Conservation (phyloP, 257 asterid genomes). For the Capsicum pubescens region DNA sequence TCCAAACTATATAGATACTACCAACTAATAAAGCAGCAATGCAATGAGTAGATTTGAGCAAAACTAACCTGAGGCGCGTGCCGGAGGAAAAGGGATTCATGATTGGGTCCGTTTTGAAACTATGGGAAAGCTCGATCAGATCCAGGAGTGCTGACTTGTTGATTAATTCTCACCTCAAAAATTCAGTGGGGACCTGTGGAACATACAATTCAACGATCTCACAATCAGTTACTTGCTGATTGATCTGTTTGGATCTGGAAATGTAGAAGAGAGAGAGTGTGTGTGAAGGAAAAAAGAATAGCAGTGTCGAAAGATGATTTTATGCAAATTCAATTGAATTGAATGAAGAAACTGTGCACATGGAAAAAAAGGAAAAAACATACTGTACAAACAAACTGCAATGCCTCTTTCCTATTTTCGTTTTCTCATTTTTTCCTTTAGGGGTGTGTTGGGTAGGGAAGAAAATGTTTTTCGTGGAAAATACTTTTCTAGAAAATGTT, state of each 20-base stretch:
- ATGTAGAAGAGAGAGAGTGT: constrained; percentile 4
- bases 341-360: not conserved
- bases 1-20: not conserved
- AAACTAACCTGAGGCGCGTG: constrained; percentile 79
- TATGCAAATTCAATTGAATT: constrained; percentile 4
- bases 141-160: constrained; percentile 50
- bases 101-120: constrained; percentile 59
- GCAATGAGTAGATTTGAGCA: not conserved
- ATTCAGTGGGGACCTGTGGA: not conserved
- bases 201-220: constrained; percentile 8
- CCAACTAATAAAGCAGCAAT: not conserved
- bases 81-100: constrained; percentile 94
- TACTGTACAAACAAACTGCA: constrained; percentile 20
- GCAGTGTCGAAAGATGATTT: not conserved
- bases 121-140: constrained; percentile 71
- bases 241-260: constrained; percentile 10
- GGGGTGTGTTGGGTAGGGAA: too few relatives aligned
- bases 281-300: not conserved
- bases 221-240: not conserved
- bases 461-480: too few relatives aligned
- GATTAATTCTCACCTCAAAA: not conserved
- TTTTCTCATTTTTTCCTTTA: not conserved
- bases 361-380: not conserved
- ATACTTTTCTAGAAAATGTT: too few relatives aligned
- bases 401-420: not conserved